Percentiles rank a stretch among this genome's conserved stretches.
These are phyloP conservation scores for Ceratocystis papillata DNA, from an alignment of 2,329 filamentous ascomycete species.

Conservation along the genomic window DNA sequence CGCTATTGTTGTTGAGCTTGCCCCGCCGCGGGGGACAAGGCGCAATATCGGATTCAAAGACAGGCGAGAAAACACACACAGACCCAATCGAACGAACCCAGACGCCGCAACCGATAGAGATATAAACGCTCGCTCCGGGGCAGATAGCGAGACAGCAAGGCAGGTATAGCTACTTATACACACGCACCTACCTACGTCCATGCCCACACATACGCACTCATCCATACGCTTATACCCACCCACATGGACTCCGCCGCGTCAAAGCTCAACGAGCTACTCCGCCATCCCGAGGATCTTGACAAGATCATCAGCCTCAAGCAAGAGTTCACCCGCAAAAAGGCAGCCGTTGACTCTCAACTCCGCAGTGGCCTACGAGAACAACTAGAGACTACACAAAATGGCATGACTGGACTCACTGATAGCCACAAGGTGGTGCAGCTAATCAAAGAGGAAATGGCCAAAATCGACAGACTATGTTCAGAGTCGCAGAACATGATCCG, in stretches of 20 bases:
- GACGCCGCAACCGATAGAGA: too few species aligned
- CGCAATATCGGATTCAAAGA: neutral
- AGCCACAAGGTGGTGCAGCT: conserved; percentile 83
- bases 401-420: conserved; percentile 79
- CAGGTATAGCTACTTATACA: neutral
- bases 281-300: conserved; percentile 92
- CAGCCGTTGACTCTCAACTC: conserved; percentile 79
- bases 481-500: conserved; percentile 96
- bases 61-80: neutral
- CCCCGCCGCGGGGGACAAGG: too few species aligned
- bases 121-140: too few species aligned
- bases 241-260: conserved; percentile 57
- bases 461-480: conserved; percentile 93
- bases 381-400: conserved; percentile 84
- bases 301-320: conserved; percentile 83
- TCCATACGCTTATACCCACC: conserved; percentile 26
- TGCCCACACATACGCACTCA: neutral
- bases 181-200: neutral
- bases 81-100: neutral
- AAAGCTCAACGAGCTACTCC: conserved; percentile 84
- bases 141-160: neutral
- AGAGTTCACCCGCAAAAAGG: conserved; percentile 91
- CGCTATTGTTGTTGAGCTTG: too few species aligned
- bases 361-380: conserved; percentile 82
- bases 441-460: conserved; percentile 97